Evolutionary conservation across 2,329 filamentous ascomycete species (phyloP), one percentile per base, ranked within the genome.

Genomic region (Claviceps paspali): DNA sequence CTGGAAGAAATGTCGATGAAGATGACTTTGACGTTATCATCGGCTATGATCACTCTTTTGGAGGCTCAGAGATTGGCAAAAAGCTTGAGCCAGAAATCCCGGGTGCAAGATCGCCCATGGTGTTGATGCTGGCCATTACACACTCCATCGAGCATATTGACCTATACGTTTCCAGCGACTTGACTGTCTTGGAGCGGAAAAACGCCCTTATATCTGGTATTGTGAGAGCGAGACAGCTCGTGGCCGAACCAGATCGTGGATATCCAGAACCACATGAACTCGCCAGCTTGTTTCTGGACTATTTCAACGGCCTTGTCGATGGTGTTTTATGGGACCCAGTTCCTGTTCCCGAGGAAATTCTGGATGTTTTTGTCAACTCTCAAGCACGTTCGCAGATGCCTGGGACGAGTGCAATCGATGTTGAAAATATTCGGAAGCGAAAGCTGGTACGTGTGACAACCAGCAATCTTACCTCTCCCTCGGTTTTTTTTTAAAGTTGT

Each of bases 111-210:
- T 50, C 52, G 29, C 67, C 66, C 0, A 47, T 70, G n/a, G 51
- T 70, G 2, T 47, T 76, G 38, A 55, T 57, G 0, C 57, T 76
- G 5, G 63, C 68, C 5, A 65, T 61, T 5, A 63, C 60, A 2
- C 62, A 67, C 43, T 68, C 70, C 1, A 62, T 75, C 27, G 70
- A 76, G 49, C 72, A 76, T 41, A 60, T 75, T 29, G 64, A 66
- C 39, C 52, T 67, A 34, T 56, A 63, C 12, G 53, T 73, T 19
- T 55, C 58, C 2, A 43, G 46, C 6, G 45, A 52, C 5, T 40
- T 56, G 12, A 51, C 56, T 2, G 43, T 49, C 0, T 38, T 70
- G 5, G 67, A 73, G 44, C 60, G 64, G 12, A 68, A 64, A 40
- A 68, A 63, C 36, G 57, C 61, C 2, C 52, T 67, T 1, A 45